Evolutionary conservation across 345 rosid genomes (phyloP).

Genomic region (Turritis glabra): DNA sequence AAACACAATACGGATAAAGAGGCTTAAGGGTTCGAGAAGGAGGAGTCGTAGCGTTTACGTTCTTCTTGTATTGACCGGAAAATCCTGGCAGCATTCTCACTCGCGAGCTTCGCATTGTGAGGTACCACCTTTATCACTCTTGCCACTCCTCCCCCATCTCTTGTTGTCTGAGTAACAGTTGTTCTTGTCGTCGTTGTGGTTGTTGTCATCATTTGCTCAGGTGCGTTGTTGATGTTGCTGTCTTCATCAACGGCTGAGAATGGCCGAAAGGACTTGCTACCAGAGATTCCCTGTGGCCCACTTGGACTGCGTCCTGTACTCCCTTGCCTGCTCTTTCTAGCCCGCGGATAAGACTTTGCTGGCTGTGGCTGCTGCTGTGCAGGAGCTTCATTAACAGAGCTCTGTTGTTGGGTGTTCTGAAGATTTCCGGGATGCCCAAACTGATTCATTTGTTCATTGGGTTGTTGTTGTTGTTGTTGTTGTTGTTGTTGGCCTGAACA

Average conservation of each 20-base stretch:
- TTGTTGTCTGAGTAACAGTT: slow-evolving; percentile 46
- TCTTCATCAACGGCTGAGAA: slow-evolving; percentile 20
- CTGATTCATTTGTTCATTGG: slow-evolving; percentile 50
- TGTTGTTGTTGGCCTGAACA: slow-evolving; percentile 46
- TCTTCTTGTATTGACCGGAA: slow-evolving; percentile 88
- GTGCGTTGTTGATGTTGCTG: not conserved
- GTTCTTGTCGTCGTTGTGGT: slow-evolving; percentile 54
- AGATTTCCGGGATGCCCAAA: slow-evolving; percentile 40
- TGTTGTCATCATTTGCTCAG: slow-evolving; percentile 26
- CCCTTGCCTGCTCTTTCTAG: slow-evolving; percentile 47
- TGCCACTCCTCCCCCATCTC: slow-evolving; percentile 43
- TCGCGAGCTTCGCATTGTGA: slow-evolving; percentile 71
- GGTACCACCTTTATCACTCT: slow-evolving; percentile 87
- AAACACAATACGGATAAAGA: not conserved
- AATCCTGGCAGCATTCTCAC: slow-evolving; percentile 83
- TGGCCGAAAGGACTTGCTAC: slow-evolving; percentile 17
- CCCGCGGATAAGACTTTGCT: slow-evolving; percentile 41
- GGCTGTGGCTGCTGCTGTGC: slow-evolving; percentile 16
- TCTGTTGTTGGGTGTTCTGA: slow-evolving; percentile 45
- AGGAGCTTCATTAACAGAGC: slow-evolving; percentile 44
- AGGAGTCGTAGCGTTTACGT: slow-evolving; percentile 53
- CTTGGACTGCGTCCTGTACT: slow-evolving; percentile 57
- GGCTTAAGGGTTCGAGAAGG: not conserved
- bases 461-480: slow-evolving; percentile 24
- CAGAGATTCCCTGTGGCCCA: slow-evolving; percentile 24